A percentile compares a stretch with the other conserved stretches of the same genome.
phyloP scores from a whole-genome alignment of 2,329 filamentous ascomycete genomes.

The Clarireedia paspali region DNA sequence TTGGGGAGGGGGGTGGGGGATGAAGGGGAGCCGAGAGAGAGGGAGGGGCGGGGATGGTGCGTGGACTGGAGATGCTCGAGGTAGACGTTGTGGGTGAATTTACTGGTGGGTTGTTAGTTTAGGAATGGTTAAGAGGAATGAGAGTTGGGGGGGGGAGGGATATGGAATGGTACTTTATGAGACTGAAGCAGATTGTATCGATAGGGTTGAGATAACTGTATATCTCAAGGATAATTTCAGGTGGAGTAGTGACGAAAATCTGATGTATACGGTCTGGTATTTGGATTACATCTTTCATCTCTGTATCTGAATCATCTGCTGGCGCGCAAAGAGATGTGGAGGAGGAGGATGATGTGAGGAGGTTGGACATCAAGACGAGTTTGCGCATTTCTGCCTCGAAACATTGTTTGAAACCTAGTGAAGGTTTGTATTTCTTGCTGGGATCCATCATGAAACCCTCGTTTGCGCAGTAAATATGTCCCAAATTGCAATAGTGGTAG shows the following conservation, averaged over 20 bases:
- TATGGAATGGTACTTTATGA: slow-evolving; percentile 14
- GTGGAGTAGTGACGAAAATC: slow-evolving; percentile 10
- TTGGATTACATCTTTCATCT: neutral
- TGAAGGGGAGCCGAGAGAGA: slow-evolving; percentile 15
- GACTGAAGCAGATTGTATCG: slow-evolving; percentile 16
- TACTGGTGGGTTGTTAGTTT: slow-evolving; percentile 6
- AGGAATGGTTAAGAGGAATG: neutral
- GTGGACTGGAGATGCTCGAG: neutral
- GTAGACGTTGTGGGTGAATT: slow-evolving; percentile 15
- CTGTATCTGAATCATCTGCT: neutral
- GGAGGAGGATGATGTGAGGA: neutral
- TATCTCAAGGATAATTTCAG: slow-evolving; percentile 18
- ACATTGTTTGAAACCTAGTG: too few species aligned
- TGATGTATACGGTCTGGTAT: neutral
- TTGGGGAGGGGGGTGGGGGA: slow-evolving; percentile 9
- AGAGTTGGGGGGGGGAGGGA: neutral
- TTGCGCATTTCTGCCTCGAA: neutral
- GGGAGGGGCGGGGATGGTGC: neutral
- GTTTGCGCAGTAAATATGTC: too few species aligned
- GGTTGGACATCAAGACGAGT: neutral
- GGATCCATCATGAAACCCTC: too few species aligned
- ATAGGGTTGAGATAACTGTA: slow-evolving; percentile 17
- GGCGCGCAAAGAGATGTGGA: too few species aligned
- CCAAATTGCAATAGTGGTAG: too few species aligned
- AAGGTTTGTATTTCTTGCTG: too few species aligned